These are phyloP conservation scores for Tympanopsis confertula DNA, from an alignment of 2,329 filamentous ascomycete genomes.

Conservation along the genomic window DNA sequence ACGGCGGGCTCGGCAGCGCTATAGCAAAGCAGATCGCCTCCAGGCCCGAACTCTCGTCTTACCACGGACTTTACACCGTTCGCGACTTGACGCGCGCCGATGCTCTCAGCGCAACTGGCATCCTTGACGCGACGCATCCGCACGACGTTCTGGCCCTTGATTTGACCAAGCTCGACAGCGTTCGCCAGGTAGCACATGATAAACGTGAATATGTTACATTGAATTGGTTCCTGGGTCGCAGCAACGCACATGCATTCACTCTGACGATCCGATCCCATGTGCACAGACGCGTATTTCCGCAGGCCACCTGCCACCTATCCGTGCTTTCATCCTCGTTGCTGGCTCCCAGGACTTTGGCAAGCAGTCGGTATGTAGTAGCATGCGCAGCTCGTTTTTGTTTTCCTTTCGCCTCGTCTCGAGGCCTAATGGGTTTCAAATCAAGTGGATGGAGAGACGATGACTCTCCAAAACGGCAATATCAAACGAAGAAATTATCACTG, in stretches of 20 bases:
- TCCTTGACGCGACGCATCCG: too few relatives aligned
- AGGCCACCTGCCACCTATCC: slow-evolving; percentile 23
- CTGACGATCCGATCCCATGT: too few relatives aligned
- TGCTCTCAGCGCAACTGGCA: too few relatives aligned
- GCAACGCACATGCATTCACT: too few relatives aligned
- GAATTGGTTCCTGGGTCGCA: neutral
- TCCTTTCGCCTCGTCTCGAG: too few relatives aligned
- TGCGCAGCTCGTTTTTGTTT: too few relatives aligned
- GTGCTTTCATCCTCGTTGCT: slow-evolving; percentile 22
- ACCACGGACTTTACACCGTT: slow-evolving; percentile 10
- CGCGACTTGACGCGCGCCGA: slow-evolving; percentile 3
- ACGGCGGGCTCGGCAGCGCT: slow-evolving; percentile 6
- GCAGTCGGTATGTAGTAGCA: too few relatives aligned
- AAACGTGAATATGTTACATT: too few relatives aligned
- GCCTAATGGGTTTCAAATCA: too few relatives aligned
- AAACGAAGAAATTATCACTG: too few relatives aligned
- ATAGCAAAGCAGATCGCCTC: slow-evolving; percentile 6
- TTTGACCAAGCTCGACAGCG: slow-evolving; percentile 5
- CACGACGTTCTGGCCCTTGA: slow-evolving; percentile 7
- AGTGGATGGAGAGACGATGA: too few relatives aligned
- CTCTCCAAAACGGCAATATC: too few relatives aligned
- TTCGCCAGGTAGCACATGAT: slow-evolving; percentile 6
- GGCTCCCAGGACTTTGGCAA: slow-evolving; percentile 11
- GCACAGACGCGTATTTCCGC: slow-evolving; percentile 8
- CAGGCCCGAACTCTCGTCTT: slow-evolving; percentile 6